Evolutionary conservation across 306 rosid genomes (phyloP).

Genomic region (Carpinus viminea): DNA sequence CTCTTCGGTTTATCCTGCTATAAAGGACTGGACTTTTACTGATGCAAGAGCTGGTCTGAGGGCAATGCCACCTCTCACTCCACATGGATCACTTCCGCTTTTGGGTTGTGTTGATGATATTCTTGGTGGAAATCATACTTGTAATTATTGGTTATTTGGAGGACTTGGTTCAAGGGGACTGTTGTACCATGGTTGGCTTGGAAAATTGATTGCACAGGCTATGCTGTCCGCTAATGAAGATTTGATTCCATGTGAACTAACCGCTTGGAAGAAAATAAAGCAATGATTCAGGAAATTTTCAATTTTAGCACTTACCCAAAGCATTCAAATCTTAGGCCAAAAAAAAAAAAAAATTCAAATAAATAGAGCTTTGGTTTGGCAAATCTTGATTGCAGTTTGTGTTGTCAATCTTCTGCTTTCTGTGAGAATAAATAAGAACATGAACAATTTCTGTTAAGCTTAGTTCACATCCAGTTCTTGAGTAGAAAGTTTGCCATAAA

Average conservation of each 20-base stretch:
- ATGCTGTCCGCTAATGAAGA: constrained; percentile 66
- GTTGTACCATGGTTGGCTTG: constrained; percentile 90
- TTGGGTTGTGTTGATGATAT: constrained; percentile 75
- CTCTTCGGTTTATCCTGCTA: constrained; percentile 56
- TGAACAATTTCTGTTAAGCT: too few species aligned
- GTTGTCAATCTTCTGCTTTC: too few species aligned
- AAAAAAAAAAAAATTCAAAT: too few species aligned
- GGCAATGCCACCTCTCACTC: constrained; percentile 94
- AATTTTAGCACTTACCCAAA: not conserved
- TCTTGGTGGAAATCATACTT: constrained; percentile 36
- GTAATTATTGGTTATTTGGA: constrained; percentile 84
- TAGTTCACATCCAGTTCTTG: too few species aligned
- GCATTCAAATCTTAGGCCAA: not conserved
- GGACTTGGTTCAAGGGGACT: constrained; percentile 95
- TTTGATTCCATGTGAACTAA: constrained; percentile 70
- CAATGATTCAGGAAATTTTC: not conserved
- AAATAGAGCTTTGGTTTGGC: too few species aligned
- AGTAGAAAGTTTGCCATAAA: not conserved
- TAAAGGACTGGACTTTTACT: constrained; percentile 62
- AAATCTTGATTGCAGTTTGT: too few species aligned
- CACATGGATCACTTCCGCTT: constrained; percentile 82
- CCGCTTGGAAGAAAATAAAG: constrained; percentile 61
- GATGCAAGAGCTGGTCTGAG: constrained; percentile 92
- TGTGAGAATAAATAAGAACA: too few species aligned
- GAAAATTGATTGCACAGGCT: constrained; percentile 75